Conservation (phyloP, 495 filamentous ascomycete species). For the Podospora conica region DNA sequence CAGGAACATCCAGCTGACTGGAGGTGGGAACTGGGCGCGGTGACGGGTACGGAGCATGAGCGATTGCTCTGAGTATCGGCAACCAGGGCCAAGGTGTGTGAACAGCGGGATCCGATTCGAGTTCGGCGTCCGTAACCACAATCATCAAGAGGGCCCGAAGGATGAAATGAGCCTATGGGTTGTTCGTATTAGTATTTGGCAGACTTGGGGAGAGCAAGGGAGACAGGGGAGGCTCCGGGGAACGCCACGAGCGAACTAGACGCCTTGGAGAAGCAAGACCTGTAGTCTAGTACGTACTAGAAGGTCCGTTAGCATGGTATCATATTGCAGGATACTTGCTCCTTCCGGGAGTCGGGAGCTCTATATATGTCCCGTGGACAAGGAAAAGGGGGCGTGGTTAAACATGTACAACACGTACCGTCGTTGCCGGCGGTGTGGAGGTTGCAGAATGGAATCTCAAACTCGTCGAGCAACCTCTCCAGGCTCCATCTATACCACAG, state of each 20-base stretch:
- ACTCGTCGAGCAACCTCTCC: constrained; percentile 14
- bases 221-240: no score
- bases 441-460: constrained; percentile 13
- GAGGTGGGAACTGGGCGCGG: neutral
- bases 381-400: neutral
- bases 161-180: constrained; percentile 9
- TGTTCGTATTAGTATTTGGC: neutral
- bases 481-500: constrained; percentile 15
- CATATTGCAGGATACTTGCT: neutral
- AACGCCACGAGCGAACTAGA: neutral
- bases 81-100: neutral
- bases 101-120: neutral
- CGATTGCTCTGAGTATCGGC: neutral
- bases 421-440: constrained; percentile 19
- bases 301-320: neutral
- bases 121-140: constrained; percentile 13
- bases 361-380: neutral
- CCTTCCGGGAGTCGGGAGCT: neutral
- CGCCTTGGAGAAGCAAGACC: neutral
- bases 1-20: neutral
- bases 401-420: neutral
- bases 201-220: neutral
- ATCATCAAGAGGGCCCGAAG: constrained; percentile 20
- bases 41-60: constrained; percentile 2
- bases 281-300: neutral